Conservation (phyloP, 495 filamentous ascomycete genomes). For the Neurospora sp. region DNA sequence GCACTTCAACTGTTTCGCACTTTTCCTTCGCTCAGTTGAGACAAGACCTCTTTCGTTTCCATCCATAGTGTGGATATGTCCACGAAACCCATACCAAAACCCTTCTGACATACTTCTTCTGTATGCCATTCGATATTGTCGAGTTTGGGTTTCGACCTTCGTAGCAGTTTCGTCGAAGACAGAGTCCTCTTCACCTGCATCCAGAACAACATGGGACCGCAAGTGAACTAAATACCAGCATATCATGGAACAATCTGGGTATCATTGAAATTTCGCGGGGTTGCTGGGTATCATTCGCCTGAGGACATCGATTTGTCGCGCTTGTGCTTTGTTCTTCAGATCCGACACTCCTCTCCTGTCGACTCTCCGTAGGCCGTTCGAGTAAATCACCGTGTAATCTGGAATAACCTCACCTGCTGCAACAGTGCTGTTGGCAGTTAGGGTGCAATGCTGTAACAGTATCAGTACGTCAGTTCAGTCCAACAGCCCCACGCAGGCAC, state of each 20-base stretch:
- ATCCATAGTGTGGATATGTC: no score
- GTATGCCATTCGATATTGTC: no score
- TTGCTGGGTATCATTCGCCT: constrained; percentile 53
- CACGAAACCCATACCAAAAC: no score
- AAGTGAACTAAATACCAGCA: neutral
- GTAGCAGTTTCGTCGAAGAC: no score
- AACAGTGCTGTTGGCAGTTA: constrained; percentile 40
- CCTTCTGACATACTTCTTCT: no score
- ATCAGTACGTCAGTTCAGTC: neutral
- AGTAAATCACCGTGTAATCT: constrained; percentile 58
- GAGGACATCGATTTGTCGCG: constrained; percentile 53
- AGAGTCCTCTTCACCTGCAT: neutral
- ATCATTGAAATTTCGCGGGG: constrained; percentile 45
- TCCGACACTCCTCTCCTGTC: constrained; percentile 46
- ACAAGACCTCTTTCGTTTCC: no score
- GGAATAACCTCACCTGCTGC: constrained; percentile 43
- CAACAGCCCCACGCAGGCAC: neutral
- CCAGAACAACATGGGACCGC: neutral
- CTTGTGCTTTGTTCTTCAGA: constrained; percentile 43
- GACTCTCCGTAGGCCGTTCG: constrained; percentile 43
- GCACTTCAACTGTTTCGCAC: no score
- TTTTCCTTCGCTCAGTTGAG: no score
- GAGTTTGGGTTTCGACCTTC: no score
- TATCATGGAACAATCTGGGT: neutral
- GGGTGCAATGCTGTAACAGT: constrained; percentile 44